These are phyloP conservation scores for Cercospora canescens DNA, from an alignment of 2,329 filamentous ascomycete species.

Conservation along the genomic window DNA sequence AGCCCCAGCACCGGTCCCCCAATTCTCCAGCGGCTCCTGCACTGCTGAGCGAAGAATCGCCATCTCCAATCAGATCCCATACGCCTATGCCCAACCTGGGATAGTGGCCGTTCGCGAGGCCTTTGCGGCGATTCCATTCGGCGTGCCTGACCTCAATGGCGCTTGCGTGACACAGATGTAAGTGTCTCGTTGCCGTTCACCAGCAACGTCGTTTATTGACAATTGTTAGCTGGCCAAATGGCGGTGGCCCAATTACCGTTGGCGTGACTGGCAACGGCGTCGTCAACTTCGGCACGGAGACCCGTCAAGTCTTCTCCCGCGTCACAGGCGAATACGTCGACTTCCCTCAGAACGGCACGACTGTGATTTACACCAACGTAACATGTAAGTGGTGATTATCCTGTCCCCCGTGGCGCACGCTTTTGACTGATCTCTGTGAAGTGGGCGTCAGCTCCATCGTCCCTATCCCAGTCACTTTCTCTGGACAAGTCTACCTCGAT, in stretches of 20 bases:
- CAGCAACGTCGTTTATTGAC: neutral
- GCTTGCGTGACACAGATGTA: constrained; percentile 13
- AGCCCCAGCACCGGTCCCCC: neutral
- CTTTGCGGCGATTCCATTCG: constrained; percentile 14
- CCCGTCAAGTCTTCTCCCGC: constrained; percentile 18
- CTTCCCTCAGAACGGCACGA: constrained; percentile 14
- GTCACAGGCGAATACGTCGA: constrained; percentile 20
- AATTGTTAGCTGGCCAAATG: constrained; percentile 6
- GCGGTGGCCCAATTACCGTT: constrained; percentile 12
- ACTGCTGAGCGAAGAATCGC: neutral
- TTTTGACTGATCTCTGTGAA: neutral
- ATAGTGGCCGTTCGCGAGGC: neutral
- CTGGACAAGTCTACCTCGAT: constrained; percentile 15
- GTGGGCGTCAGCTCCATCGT: constrained; percentile 3
- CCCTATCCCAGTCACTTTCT: constrained; percentile 16
- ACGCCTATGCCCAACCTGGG: constrained; percentile 12
- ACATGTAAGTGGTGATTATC: constrained; percentile 7
- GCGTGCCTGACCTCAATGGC: constrained; percentile 9
- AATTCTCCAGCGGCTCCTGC: neutral
- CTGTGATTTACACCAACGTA: constrained; percentile 22
- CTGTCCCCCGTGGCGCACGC: no score
- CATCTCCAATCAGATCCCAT: constrained; percentile 4
- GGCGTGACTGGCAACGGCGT: neutral
- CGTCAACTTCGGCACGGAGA: constrained; percentile 8
- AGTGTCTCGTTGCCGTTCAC: neutral